Evolutionary conservation across 805 yeast species (phyloP).

Genomic region (Zygosaccharomyces bailii): DNA sequence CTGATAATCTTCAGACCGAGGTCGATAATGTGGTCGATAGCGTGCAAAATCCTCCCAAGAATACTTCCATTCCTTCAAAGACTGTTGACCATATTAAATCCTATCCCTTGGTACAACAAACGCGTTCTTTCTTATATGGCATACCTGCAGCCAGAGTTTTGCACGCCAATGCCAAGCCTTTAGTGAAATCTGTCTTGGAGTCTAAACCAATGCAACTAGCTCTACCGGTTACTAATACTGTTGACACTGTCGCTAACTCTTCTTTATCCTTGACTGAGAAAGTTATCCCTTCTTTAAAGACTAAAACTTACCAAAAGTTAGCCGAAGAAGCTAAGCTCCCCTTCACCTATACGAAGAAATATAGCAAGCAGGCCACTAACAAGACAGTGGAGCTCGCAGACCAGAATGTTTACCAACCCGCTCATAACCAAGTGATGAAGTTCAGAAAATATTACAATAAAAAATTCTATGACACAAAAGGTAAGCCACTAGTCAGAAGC

Average conservation of each 20-base stretch:
- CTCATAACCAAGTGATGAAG: slow-evolving; percentile 45
- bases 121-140: slow-evolving; percentile 35
- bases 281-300: slow-evolving; percentile 55
- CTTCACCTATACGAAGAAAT: slow-evolving; percentile 41
- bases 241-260: slow-evolving; percentile 54
- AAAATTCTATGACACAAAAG: slow-evolving; percentile 52
- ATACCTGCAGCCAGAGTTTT: slow-evolving; percentile 39
- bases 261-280: slow-evolving; percentile 57
- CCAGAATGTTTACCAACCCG: slow-evolving; percentile 44
- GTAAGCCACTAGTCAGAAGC: slow-evolving; percentile 61
- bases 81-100: slow-evolving; percentile 42
- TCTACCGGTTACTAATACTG: slow-evolving; percentile 44
- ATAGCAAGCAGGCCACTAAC: slow-evolving; percentile 37
- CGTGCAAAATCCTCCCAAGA: slow-evolving; percentile 3
- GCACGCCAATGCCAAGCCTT: slow-evolving; percentile 35
- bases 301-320: slow-evolving; percentile 48
- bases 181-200: slow-evolving; percentile 27
- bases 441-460: slow-evolving; percentile 50
- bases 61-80: slow-evolving; percentile 22
- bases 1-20: slow-evolving; percentile 5
- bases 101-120: slow-evolving; percentile 48
- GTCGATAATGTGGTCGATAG: slow-evolving; percentile 1
- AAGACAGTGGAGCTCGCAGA: slow-evolving; percentile 33
- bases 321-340: slow-evolving; percentile 53
- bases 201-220: slow-evolving; percentile 37